Evolutionary conservation across 306 rosid genomes (phyloP).

Genomic region (Ceratonia siliqua): DNA sequence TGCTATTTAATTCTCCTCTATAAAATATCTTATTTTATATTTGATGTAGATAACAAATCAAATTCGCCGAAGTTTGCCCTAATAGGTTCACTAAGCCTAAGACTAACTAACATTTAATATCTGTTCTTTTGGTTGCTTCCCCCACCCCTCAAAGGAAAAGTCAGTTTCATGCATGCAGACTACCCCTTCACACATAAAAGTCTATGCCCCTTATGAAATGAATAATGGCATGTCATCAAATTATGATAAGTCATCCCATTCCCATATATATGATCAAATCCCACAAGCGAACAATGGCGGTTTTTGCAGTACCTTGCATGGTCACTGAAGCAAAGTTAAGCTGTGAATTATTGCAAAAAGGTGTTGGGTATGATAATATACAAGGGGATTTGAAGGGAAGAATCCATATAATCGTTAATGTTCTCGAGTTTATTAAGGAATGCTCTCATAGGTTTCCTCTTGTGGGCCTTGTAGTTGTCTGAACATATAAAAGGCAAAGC

Average conservation of each 20-base stretch:
- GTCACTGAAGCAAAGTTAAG: slow-evolving; percentile 90
- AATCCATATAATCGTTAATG: too few relatives aligned
- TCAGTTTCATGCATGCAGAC: neutral
- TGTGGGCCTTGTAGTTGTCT: too few relatives aligned
- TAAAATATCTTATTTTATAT: neutral
- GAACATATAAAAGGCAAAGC: too few relatives aligned
- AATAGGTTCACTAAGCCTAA: neutral
- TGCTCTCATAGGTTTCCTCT: too few relatives aligned
- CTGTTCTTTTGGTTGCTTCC: too few relatives aligned
- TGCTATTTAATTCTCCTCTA: neutral
- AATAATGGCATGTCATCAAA: neutral
- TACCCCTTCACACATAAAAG: neutral
- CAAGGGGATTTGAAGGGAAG: too few relatives aligned
- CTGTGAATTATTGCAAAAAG: slow-evolving; percentile 75
- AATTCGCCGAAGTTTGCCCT: neutral
- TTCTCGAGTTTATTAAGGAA: too few relatives aligned
- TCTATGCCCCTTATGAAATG: neutral
- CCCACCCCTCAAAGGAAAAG: too few relatives aligned
- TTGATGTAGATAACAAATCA: neutral
- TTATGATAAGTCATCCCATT: too few relatives aligned
- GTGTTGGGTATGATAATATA: too few relatives aligned
- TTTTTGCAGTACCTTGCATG: slow-evolving; percentile 82
- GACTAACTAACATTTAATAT: too few relatives aligned
- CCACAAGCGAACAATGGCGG: neutral
- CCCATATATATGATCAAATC: too few relatives aligned